These are phyloP conservation scores for Paradendryphiella salina DNA, from an alignment of 2,329 filamentous ascomycete genomes.

Conservation along the genomic window DNA sequence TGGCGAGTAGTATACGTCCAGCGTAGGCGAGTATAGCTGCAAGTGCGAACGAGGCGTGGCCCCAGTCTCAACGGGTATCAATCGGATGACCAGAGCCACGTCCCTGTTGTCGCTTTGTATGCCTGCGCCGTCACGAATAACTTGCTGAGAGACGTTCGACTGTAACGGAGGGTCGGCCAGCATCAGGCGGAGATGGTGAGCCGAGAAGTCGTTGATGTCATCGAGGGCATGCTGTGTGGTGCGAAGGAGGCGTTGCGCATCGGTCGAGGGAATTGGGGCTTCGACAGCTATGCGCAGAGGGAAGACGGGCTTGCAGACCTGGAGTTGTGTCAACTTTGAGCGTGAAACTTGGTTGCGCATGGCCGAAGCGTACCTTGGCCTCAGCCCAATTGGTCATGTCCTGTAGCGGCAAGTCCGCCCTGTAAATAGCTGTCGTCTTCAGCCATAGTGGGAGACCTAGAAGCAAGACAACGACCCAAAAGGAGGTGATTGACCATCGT, in stretches of 20 bases:
- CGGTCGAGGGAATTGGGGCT: conserved; percentile 66
- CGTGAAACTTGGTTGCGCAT: not conserved
- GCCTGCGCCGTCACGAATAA: conserved; percentile 34
- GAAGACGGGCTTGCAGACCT: conserved; percentile 88
- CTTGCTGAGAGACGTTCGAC: conserved; percentile 39
- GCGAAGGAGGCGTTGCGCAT: conserved; percentile 73
- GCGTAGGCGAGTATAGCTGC: conserved; percentile 68
- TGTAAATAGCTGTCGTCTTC: conserved; percentile 89
- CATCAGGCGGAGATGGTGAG: conserved; percentile 77
- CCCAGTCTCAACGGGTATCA: conserved; percentile 64
- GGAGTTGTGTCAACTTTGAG: conserved; percentile 13
- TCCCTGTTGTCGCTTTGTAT: conserved; percentile 48
- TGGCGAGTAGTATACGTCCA: conserved; percentile 77
- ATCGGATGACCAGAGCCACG: conserved; percentile 69
- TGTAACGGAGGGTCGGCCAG: conserved; percentile 50
- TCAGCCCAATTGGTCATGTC: conserved; percentile 92
- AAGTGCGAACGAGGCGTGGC: conserved; percentile 62
- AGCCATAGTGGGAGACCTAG: conserved; percentile 94
- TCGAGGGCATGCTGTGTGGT: conserved; percentile 86
- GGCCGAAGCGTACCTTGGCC: conserved; percentile 66
- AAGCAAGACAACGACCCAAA: conserved; percentile 83
- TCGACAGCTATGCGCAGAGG: conserved; percentile 81
- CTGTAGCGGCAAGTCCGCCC: conserved; percentile 78
- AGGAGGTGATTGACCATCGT: conserved; percentile 76
- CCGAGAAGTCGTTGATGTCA: conserved; percentile 81